Evolutionary conservation across 108 stramenopile species (phyloP).

Genomic region (Skeletonema marinoi): DNA sequence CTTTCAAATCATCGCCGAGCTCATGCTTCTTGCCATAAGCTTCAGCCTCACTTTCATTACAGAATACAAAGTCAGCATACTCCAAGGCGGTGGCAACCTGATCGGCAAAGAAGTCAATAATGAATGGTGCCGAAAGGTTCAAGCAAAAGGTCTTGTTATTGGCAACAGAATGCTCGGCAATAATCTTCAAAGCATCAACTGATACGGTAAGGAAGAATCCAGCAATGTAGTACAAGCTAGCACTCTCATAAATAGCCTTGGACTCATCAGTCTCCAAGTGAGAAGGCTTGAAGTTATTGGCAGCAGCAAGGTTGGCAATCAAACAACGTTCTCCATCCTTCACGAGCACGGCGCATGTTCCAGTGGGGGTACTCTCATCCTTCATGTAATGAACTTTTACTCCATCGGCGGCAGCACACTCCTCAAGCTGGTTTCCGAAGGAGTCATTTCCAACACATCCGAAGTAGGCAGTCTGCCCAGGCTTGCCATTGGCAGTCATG

Average conservation of each 20-base stretch:
- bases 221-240: constrained; percentile 93
- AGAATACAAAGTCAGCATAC: constrained; percentile 98
- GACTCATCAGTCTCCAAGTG: constrained; percentile 94
- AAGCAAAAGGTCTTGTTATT: constrained; percentile 93
- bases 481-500: constrained; percentile 62
- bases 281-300: constrained; percentile 95
- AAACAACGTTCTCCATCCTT: constrained; percentile 94
- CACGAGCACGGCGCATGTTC: constrained; percentile 98
- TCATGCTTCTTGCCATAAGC: constrained; percentile 95
- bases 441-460: constrained; percentile 95
- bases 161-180: constrained; percentile 92
- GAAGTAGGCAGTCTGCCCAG: constrained; percentile 83
- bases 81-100: constrained; percentile 91
- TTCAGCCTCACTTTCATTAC: constrained; percentile 98
- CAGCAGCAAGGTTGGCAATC: constrained; percentile 97
- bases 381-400: constrained; percentile 97
- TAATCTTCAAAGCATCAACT: constrained; percentile 86
- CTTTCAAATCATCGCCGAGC: constrained; percentile 88
- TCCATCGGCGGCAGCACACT: constrained; percentile 93
- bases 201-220: constrained; percentile 99
- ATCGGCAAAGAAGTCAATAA: constrained; percentile 98
- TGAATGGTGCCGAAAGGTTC: constrained; percentile 98
- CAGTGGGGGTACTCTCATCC: constrained; percentile 92
- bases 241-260: constrained; percentile 88
- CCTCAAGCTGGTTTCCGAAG: constrained; percentile 80